A percentile compares a stretch with the other conserved stretches of the same genome.
phyloP scores from a whole-genome alignment of 345 rosid species.

The Populus davidiana region DNA sequence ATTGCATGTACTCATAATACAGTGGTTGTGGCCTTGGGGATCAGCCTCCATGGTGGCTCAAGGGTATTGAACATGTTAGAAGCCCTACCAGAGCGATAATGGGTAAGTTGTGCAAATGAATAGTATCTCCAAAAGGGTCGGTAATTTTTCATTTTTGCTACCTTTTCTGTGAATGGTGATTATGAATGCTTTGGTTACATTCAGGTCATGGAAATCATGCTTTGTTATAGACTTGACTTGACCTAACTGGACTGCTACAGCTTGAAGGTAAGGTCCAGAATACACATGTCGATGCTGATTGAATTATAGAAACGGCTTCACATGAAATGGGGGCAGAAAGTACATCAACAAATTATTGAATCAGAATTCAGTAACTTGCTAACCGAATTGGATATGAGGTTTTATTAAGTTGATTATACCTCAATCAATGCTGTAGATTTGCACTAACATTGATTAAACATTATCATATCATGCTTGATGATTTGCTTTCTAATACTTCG shows the following conservation, averaged over 20 bases:
- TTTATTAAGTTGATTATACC: background rate
- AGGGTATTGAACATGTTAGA: constrained; percentile 1
- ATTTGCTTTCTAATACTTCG: too few species aligned
- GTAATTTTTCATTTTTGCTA: background rate
- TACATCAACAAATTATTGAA: background rate
- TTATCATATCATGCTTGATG: too few species aligned
- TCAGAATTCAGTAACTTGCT: background rate
- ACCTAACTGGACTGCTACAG: background rate
- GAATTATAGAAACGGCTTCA: background rate
- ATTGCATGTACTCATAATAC: background rate
- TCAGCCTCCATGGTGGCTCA: background rate
- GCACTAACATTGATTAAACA: too few species aligned
- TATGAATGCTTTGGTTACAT: background rate
- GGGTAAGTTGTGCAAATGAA: background rate
- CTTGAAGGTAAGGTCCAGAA: background rate
- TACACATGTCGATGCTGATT: background rate
- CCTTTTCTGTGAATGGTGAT: background rate
- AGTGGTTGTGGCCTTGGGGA: background rate
- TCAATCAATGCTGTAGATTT: too few species aligned
- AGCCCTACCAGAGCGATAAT: background rate
- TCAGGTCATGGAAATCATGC: background rate
- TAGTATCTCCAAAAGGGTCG: background rate
- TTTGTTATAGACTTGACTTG: background rate
- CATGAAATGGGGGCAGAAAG: background rate
- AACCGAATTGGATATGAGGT: background rate